Conservation (phyloP, 306 rosid species). For the Styphnolobium japonicum region DNA sequence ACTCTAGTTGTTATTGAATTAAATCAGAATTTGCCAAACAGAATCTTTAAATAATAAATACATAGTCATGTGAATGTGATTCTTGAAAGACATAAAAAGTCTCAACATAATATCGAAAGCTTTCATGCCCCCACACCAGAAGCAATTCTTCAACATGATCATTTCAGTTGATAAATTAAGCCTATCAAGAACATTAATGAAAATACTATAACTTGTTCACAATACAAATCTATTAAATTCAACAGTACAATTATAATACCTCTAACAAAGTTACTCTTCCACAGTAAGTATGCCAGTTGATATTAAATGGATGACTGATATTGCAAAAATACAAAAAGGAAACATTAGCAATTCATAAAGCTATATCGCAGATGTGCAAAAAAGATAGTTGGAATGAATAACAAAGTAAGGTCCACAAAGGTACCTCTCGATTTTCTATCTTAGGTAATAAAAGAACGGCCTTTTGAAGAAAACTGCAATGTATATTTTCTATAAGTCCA, state of each 20-base stretch:
- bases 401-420: neutral
- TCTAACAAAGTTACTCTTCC: constrained; percentile 8
- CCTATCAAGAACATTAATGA: neutral
- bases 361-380: neutral
- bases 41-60: neutral
- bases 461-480: neutral
- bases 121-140: neutral
- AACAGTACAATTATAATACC: constrained; percentile 13
- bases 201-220: neutral
- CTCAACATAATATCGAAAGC: neutral
- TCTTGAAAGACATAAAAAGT: neutral
- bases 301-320: constrained; percentile 20
- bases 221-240: neutral
- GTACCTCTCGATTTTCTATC: neutral
- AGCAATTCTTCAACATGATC: neutral
- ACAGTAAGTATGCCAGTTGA: constrained; percentile 9
- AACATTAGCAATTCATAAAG: neutral
- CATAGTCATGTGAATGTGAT: neutral
- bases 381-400: neutral
- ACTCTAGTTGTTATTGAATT: neutral
- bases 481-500: neutral
- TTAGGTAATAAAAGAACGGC: too few species aligned
- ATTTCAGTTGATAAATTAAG: neutral
- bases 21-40: neutral
- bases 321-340: constrained; percentile 10